Conservation (phyloP, 176 grass and related monocot genomes). For the Olyra latifolia region DNA sequence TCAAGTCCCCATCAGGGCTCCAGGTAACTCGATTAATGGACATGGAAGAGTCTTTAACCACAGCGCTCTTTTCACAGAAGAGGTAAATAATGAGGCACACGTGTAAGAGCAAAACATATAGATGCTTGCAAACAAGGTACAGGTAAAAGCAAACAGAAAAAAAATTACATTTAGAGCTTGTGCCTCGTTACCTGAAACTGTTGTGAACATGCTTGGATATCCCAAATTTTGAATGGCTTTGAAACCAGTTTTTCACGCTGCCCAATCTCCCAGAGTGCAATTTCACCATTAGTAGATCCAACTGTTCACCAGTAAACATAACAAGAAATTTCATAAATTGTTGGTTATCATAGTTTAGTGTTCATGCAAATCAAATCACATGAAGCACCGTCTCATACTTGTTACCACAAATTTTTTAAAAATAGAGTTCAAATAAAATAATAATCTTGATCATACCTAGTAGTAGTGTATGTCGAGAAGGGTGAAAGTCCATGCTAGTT, state of each 20-base stretch:
- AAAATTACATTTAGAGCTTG: constrained; percentile 27
- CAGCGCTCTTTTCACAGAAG: constrained; percentile 47
- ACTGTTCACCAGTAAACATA: constrained; percentile 47
- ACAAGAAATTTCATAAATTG: constrained; percentile 20
- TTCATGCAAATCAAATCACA: constrained; percentile 6
- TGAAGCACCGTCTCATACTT: constrained; percentile 12
- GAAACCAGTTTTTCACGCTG: constrained; percentile 73
- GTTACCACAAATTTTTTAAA: neutral
- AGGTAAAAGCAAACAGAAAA: constrained; percentile 31
- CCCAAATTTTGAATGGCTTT: constrained; percentile 82
- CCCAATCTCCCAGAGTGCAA: constrained; percentile 88
- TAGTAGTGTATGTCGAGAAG: constrained; percentile 76
- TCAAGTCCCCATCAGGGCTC: constrained; percentile 93
- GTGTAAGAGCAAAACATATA: constrained; percentile 24
- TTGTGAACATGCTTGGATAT: constrained; percentile 53
- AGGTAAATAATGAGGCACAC: constrained; percentile 28
- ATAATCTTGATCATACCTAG: constrained; percentile 55
- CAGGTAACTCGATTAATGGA: constrained; percentile 82
- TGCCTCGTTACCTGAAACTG: constrained; percentile 58
- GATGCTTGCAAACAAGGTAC: constrained; percentile 25
- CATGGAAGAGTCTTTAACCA: constrained; percentile 68
- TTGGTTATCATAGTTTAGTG: constrained; percentile 2
- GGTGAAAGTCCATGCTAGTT: constrained; percentile 98
- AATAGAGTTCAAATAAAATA: constrained; percentile 11
- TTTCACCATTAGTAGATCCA: constrained; percentile 81